A percentile compares a stretch with the other conserved stretches of the same genome.
Evolutionary conservation across 78 protist genomes (phyloP).

Genomic region (Pigoraptor vietnamica): DNA sequence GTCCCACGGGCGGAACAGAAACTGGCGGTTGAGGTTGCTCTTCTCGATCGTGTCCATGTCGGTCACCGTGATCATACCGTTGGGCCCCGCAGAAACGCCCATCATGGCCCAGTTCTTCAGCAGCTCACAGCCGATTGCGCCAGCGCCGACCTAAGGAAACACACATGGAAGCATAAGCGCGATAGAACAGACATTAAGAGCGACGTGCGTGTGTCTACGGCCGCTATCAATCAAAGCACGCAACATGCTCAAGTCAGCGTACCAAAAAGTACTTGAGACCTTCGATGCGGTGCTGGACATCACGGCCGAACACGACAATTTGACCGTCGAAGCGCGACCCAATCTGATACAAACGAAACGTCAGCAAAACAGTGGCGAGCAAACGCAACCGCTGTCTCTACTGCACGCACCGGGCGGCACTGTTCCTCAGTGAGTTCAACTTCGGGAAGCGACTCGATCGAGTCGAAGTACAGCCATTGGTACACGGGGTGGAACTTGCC

Average conservation of each 20-base stretch:
- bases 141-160: conserved; percentile 92
- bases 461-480: conserved; percentile 83
- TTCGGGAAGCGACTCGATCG: conserved; percentile 70
- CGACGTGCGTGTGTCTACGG: background rate
- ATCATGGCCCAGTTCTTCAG: conserved; percentile 87
- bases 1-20: conserved; percentile 89
- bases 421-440: background rate
- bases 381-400: too few relatives aligned
- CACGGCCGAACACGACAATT: conserved; percentile 80
- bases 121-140: conserved; percentile 98
- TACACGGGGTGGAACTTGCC: conserved; percentile 90
- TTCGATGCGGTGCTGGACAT: conserved; percentile 27
- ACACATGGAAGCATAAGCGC: too few relatives aligned
- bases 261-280: conserved; percentile 51
- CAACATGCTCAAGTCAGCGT: background rate
- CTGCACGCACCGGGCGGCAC: background rate
- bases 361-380: background rate
- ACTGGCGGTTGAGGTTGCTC: conserved; percentile 93
- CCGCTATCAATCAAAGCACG: background rate
- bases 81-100: conserved; percentile 78
- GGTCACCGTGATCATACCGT: conserved; percentile 73
- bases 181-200: too few relatives aligned
- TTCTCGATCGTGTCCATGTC: conserved; percentile 95
- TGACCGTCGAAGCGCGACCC: conserved; percentile 88
- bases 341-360: background rate